Percentiles rank a stretch among this genome's conserved stretches.
These are phyloP conservation scores for Zangia roseola DNA, from an alignment of 768 basidiomycete species.

Conservation along the genomic window DNA sequence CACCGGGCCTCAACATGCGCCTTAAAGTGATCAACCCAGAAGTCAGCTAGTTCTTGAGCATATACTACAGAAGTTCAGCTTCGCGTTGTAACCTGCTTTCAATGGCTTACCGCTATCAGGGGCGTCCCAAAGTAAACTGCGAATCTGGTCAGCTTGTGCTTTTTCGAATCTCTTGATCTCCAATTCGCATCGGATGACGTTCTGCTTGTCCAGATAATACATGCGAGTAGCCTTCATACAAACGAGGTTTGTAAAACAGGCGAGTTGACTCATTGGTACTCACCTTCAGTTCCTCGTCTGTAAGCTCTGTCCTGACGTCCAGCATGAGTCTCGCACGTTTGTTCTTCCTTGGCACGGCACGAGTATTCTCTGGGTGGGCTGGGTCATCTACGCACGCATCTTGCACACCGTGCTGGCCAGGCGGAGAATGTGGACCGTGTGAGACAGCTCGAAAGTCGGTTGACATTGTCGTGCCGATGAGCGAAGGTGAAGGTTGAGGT, in stretches of 20 bases:
- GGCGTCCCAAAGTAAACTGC: conserved; percentile 65
- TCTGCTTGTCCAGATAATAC: conserved; percentile 66
- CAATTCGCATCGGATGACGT: conserved; percentile 48
- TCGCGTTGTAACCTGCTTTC: background rate
- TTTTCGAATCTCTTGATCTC: conserved; percentile 56
- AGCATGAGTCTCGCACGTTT: conserved; percentile 56
- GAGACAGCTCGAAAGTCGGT: background rate
- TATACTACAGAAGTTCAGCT: conserved; percentile 44
- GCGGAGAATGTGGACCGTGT: conserved; percentile 2
- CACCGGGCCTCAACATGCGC: conserved; percentile 66
- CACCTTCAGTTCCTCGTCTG: conserved; percentile 80
- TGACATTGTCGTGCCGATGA: conserved; percentile 4
- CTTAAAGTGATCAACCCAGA: conserved; percentile 74
- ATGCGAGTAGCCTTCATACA: conserved; percentile 53
- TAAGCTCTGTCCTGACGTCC: conserved; percentile 75
- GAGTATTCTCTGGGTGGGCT: background rate
- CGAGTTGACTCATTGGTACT: conserved; percentile 1
- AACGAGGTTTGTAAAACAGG: background rate
- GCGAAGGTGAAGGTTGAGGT: conserved; percentile 1
- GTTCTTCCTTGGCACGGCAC: conserved; percentile 35
- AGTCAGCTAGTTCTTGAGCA: conserved; percentile 63
- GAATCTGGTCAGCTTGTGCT: conserved; percentile 49
- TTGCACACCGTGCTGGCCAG: background rate
- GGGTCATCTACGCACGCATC: background rate
- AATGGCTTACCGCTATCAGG: conserved; percentile 58